These are phyloP conservation scores for Cryptococcus wingfieldii DNA, from an alignment of 1,284 basidiomycete genomes.

Conservation along the genomic window DNA sequence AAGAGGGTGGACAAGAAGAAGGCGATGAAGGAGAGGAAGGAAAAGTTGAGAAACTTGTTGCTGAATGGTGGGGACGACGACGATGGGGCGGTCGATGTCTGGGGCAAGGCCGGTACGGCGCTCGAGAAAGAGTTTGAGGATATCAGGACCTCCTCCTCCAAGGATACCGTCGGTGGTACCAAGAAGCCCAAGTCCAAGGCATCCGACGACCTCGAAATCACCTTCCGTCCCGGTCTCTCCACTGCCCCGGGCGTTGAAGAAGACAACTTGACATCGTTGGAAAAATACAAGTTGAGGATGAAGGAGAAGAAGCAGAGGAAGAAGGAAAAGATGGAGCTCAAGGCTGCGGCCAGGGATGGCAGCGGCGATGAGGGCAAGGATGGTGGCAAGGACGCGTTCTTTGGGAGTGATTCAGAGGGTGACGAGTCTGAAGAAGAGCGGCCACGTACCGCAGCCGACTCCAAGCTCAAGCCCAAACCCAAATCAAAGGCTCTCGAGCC, in stretches of 20 bases:
- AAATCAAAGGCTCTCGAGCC: conserved; percentile 8
- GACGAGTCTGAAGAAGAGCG: conserved; percentile 29
- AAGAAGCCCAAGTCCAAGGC: conserved; percentile 17
- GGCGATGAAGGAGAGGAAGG: conserved; percentile 52
- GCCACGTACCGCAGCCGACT: neutral
- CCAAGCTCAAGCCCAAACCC: conserved; percentile 1
- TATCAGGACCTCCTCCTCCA: conserved; percentile 36
- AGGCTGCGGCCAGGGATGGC: conserved; percentile 34
- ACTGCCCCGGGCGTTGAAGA: conserved; percentile 49
- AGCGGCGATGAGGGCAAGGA: conserved; percentile 2
- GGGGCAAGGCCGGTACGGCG: conserved; percentile 55
- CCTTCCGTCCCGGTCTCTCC: conserved; percentile 78
- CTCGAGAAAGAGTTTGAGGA: conserved; percentile 22
- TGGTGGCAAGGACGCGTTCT: conserved; percentile 63
- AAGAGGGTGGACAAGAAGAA: conserved; percentile 50
- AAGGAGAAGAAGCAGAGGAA: conserved; percentile 75
- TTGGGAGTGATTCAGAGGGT: conserved; percentile 57
- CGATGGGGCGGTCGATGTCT: conserved; percentile 57
- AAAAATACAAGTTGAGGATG: conserved; percentile 73
- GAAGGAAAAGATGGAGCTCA: conserved; percentile 51
- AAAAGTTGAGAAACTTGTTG: conserved; percentile 64
- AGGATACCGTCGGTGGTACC: neutral
- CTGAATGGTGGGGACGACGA: conserved; percentile 61
- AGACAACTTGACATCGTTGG: conserved; percentile 74
- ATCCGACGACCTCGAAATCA: conserved; percentile 75